These are phyloP conservation scores for Apiotrichum veenhuisii DNA, from an alignment of 1,284 basidiomycete genomes.

Conservation along the genomic window DNA sequence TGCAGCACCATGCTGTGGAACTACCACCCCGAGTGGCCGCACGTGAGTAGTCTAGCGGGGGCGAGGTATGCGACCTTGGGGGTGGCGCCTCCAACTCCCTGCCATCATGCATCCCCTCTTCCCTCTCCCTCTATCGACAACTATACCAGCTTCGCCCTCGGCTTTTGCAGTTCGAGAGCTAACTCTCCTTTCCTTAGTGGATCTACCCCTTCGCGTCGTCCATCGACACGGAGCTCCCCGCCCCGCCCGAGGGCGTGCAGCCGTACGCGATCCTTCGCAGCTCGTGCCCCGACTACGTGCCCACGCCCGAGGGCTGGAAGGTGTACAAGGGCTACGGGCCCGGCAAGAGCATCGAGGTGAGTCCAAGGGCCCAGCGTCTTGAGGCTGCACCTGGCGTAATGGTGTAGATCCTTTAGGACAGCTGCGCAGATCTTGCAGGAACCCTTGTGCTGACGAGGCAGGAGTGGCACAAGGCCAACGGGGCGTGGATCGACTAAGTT, in stretches of 20 bases:
- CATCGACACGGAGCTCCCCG: slow-evolving; percentile 45
- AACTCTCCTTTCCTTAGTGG: slow-evolving; percentile 38
- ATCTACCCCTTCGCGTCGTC: slow-evolving; percentile 48
- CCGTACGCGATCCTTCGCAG: slow-evolving; percentile 37
- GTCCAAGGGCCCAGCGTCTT: too few relatives aligned
- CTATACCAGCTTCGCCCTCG: too few relatives aligned
- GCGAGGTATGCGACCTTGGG: too few relatives aligned
- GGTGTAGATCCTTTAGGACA: too few relatives aligned
- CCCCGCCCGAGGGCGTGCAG: slow-evolving; percentile 27
- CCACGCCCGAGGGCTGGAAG: slow-evolving; percentile 34
- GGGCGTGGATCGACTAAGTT: slow-evolving; percentile 40
- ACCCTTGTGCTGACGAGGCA: slow-evolving; percentile 18
- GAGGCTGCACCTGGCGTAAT: too few relatives aligned
- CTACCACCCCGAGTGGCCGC: slow-evolving; percentile 42
- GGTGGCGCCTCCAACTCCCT: too few relatives aligned
- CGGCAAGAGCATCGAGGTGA: slow-evolving; percentile 37
- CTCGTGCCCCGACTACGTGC: slow-evolving; percentile 39
- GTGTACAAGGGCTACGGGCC: slow-evolving; percentile 37
- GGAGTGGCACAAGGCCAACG: slow-evolving; percentile 42
- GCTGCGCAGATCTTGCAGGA: too few relatives aligned
- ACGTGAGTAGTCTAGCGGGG: slow-evolving; percentile 40
- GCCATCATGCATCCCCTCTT: too few relatives aligned
- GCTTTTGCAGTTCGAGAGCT: too few relatives aligned
- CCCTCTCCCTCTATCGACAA: too few relatives aligned
- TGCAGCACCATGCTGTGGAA: slow-evolving; percentile 49